Percentiles rank a stretch among this genome's conserved stretches.
These are phyloP conservation scores for Pichia sp. DNA, from an alignment of 1,139 yeast species.

Conservation along the genomic window DNA sequence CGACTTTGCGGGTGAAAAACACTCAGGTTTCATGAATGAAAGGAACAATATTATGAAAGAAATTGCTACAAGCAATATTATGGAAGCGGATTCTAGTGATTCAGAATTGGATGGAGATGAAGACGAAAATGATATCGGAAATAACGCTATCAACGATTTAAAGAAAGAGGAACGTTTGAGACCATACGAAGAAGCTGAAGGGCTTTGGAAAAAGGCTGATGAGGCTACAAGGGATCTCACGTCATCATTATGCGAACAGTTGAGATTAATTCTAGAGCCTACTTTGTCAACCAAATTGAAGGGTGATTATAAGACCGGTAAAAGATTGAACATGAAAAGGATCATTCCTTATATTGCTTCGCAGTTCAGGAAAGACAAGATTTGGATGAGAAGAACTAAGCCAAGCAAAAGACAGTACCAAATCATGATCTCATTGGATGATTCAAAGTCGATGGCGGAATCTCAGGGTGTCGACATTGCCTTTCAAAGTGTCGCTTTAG, in stretches of 20 bases:
- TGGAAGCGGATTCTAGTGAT: slow-evolving; percentile 34
- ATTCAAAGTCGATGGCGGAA: slow-evolving; percentile 96
- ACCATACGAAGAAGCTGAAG: slow-evolving; percentile 62
- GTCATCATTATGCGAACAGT: slow-evolving; percentile 84
- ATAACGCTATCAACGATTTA: slow-evolving; percentile 30
- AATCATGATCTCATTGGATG: slow-evolving; percentile 96
- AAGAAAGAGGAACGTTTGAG: slow-evolving; percentile 12
- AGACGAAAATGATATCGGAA: slow-evolving; percentile 33
- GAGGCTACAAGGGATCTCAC: slow-evolving; percentile 81
- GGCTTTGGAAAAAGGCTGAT: slow-evolving; percentile 80
- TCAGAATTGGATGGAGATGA: slow-evolving; percentile 34
- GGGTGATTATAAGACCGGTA: slow-evolving; percentile 97
- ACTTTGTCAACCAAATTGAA: slow-evolving; percentile 88
- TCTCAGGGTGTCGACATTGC: slow-evolving; percentile 87
- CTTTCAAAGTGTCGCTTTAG: slow-evolving; percentile 90
- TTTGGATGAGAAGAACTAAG: slow-evolving; percentile 96
- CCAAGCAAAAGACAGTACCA: slow-evolving; percentile 97
- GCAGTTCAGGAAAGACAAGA: slow-evolving; percentile 94
- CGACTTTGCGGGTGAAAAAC: slow-evolving; percentile 50
- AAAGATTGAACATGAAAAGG: slow-evolving; percentile 93
- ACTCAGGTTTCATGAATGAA: slow-evolving; percentile 51
- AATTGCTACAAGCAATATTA: slow-evolving; percentile 23
- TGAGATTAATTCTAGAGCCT: slow-evolving; percentile 89
- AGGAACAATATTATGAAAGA: slow-evolving; percentile 35
- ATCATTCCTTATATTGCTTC: slow-evolving; percentile 97